Evolutionary conservation across 2,329 filamentous ascomycete species (phyloP).

Genomic region (Madurella mycetomatis): DNA sequence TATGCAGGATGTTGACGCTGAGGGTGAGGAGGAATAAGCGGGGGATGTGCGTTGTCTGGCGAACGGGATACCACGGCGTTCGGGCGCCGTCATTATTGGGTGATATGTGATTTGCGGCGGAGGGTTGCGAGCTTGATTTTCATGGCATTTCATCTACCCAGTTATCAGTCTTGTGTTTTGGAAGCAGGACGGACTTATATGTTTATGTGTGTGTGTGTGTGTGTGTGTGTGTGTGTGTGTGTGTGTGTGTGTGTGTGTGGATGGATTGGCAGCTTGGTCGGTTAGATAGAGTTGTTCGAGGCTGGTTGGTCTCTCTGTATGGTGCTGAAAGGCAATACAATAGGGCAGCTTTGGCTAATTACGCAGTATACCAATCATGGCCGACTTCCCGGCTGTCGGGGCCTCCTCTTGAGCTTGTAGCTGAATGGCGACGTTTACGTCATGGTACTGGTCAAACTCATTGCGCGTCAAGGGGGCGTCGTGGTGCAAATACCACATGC

Average conservation of each 20-base stretch:
- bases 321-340: no score
- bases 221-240: no score
- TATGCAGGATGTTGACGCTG: conserved; percentile 26
- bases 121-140: not conserved
- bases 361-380: no score
- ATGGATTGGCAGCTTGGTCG: no score
- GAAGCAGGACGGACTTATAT: not conserved
- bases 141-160: not conserved
- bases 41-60: not conserved
- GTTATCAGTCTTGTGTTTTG: not conserved
- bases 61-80: conserved; percentile 12
- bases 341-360: not conserved
- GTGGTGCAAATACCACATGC: not conserved
- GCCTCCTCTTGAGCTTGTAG: conserved; percentile 3
- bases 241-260: no score
- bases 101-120: not conserved
- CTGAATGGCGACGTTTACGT: not conserved
- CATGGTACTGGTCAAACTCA: not conserved
- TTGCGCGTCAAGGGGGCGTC: not conserved
- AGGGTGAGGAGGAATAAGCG: conserved; percentile 17
- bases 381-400: no score
- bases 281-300: no score
- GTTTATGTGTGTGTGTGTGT: no score
- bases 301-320: no score
- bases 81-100: not conserved